Base-by-base conservation (phyloP, 2,329 filamentous ascomycete species). In the Thielaviopsis punctulata region DNA sequence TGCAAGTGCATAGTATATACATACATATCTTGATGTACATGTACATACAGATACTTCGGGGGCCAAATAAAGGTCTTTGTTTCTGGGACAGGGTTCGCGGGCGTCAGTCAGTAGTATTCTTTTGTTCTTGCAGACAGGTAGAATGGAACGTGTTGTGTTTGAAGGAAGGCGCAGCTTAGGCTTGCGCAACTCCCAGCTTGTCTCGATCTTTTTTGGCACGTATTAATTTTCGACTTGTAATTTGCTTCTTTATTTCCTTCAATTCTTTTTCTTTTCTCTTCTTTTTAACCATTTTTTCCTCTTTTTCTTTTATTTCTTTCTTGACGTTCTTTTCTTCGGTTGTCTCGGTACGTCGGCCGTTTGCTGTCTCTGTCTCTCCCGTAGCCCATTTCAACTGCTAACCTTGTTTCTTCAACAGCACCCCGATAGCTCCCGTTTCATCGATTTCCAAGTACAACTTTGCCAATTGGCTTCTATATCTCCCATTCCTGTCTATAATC, bases 191-290 rank as follows among this genome's bases (percentile, higher is more conserved):
- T 15, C n/a, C 30, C 30, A 36, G 30, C 30, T 36, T 12, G 9
- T 3, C 27, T 33, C 4, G 10, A 12, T 3, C 3, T 13, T 33
- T 36, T 4, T 36, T 36, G 30, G 13, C 27, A 48, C 27, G n/a
- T 27, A 23, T 56, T 56, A 13, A 50, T 48, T 53, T 51, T 51
- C 45, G 24, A 25, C 36, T 44, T 56, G 49, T 48, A 36, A 23
- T 58, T 58, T 56, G 56, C 19, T 48, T 33, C 22, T 19, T 22
- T 30, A 24, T 36, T 33, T 33, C 18, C 53, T 57, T 58, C 58
- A 45, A 54, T 54, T 53, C 41, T 58, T 48, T 56, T 52, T 47
- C 55, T 52, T 51, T 52, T 56, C 51, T 23, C 18, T 48, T 49
- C 51, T 49, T 49, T 57, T 53, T 45, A 45, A 12, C 36, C 30